Evolutionary conservation across 2,329 filamentous ascomycete species (phyloP).

Genomic region (Acrodontium crateriforme): DNA sequence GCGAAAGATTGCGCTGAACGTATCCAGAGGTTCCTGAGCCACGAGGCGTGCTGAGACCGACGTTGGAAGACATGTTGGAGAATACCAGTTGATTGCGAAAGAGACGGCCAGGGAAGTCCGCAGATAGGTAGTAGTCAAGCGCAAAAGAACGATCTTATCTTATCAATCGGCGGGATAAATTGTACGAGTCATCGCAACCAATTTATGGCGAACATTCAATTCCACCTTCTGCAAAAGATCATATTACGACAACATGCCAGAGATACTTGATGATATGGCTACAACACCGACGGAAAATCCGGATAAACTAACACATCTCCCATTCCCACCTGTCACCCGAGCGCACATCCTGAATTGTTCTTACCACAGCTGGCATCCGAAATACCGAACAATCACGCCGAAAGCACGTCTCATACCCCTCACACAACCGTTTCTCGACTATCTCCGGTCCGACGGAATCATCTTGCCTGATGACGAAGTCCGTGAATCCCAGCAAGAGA

Average conservation of each 20-base stretch:
- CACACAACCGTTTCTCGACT: constrained; percentile 60
- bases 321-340: constrained; percentile 72
- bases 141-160: too few species aligned
- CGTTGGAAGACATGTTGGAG: constrained; percentile 82
- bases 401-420: constrained; percentile 78
- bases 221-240: too few species aligned
- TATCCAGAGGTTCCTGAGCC: constrained; percentile 95
- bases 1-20: constrained; percentile 87
- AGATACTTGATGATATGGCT: too few species aligned
- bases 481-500: constrained; percentile 10
- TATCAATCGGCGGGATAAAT: too few species aligned
- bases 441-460: constrained; percentile 86
- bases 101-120: too few species aligned
- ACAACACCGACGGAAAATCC: too few species aligned
- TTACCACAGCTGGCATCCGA: constrained; percentile 82
- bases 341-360: constrained; percentile 89
- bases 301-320: too few species aligned
- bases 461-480: constrained; percentile 60
- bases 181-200: too few species aligned
- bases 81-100: too few species aligned
- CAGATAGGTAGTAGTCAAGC: too few species aligned
- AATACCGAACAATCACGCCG: constrained; percentile 66
- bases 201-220: too few species aligned
- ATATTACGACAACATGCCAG: too few species aligned
- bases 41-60: constrained; percentile 85